phyloP scores from a whole-genome alignment of 345 rosid species.

The Rhizophora mangle region DNA sequence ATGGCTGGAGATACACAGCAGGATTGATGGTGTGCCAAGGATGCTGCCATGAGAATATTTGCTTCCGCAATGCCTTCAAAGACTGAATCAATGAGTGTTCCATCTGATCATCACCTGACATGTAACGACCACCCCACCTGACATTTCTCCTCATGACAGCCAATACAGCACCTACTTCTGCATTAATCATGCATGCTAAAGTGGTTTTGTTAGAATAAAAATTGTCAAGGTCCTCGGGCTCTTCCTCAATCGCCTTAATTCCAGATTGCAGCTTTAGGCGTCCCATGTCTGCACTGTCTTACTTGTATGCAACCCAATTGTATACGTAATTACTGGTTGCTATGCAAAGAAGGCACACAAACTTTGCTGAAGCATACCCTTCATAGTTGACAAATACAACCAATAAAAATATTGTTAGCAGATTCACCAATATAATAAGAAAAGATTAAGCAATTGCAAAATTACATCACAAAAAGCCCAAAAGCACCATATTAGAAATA shows the following conservation, averaged over 20 bases:
- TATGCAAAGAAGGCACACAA: conserved; percentile 11
- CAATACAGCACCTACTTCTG: conserved; percentile 90
- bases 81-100: conserved; percentile 91
- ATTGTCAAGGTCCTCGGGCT: conserved; percentile 76
- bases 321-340: conserved; percentile 20
- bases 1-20: conserved; percentile 78
- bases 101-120: conserved; percentile 90
- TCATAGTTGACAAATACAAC: conserved; percentile 19
- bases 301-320: conserved; percentile 27
- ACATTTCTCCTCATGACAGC: conserved; percentile 97
- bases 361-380: conserved; percentile 34
- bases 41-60: conserved; percentile 80
- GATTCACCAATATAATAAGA: neutral
- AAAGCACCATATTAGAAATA: neutral
- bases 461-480: neutral
- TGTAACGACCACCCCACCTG: conserved; percentile 95
- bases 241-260: conserved; percentile 90
- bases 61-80: conserved; percentile 77
- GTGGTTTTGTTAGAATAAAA: conserved; percentile 53
- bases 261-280: conserved; percentile 85
- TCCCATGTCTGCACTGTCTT: conserved; percentile 56
- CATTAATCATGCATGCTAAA: conserved; percentile 76
- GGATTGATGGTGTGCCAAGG: conserved; percentile 88
- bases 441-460: neutral
- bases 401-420: conserved; percentile 6